Conservation (phyloP, 352 stramenopile species). For the Globisporangium radiosum region DNA sequence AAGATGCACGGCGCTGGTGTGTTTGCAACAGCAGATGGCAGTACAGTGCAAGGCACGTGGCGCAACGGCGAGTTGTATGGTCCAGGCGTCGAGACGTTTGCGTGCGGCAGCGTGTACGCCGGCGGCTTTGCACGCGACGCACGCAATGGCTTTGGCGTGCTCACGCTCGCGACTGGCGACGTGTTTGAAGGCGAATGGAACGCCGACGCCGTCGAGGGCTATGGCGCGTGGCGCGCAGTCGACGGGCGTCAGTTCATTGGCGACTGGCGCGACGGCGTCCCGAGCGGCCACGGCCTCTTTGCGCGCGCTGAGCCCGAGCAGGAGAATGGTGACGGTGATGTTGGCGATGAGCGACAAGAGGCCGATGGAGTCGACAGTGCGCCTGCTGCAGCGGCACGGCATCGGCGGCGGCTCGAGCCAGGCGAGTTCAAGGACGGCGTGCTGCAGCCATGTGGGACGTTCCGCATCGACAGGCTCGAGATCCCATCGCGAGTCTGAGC, state of each 20-base stretch:
- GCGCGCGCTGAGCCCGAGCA: slow-evolving; percentile 19
- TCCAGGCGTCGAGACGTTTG: slow-evolving; percentile 40
- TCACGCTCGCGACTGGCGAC: slow-evolving; percentile 52
- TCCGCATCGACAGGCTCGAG: slow-evolving; percentile 34
- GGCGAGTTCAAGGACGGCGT: slow-evolving; percentile 42
- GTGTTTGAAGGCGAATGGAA: slow-evolving; percentile 66
- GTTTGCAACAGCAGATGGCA: slow-evolving; percentile 25
- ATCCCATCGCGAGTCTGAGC: slow-evolving; percentile 17
- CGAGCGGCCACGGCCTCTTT: slow-evolving; percentile 52
- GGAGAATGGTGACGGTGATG: slow-evolving; percentile 14
- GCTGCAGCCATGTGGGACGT: slow-evolving; percentile 33
- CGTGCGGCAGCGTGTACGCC: slow-evolving; percentile 50
- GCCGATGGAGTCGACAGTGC: not conserved
- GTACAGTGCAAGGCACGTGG: slow-evolving; percentile 45
- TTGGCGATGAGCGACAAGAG: not conserved
- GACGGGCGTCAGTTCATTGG: slow-evolving; percentile 46
- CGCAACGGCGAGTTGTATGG: slow-evolving; percentile 32
- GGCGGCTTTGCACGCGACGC: slow-evolving; percentile 39
- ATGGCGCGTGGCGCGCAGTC: slow-evolving; percentile 50
- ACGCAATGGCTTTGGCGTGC: slow-evolving; percentile 46
- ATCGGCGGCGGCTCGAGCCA: slow-evolving; percentile 14
- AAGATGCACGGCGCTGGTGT: slow-evolving; percentile 65
- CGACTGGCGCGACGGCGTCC: slow-evolving; percentile 44
- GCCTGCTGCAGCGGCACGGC: slow-evolving; percentile 1
- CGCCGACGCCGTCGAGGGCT: slow-evolving; percentile 41